Conservation (phyloP, 1,284 basidiomycete genomes). For the Xerocomus nothofagi region DNA sequence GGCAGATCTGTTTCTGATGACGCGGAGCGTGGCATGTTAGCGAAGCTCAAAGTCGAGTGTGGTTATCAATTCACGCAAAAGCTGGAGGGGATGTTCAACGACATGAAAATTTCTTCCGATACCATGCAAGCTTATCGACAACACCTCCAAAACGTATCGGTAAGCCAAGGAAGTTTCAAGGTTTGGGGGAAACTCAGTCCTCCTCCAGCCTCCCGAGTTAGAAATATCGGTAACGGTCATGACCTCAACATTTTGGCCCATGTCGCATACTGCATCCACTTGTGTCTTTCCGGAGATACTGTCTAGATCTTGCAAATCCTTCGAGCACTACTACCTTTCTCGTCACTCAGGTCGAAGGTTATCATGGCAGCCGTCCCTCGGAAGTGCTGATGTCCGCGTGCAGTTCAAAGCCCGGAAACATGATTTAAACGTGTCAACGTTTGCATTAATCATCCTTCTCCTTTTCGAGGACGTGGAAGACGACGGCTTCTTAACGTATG, state of each 20-base stretch:
- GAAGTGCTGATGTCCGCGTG: slow-evolving; percentile 88
- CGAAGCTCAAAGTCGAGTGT: slow-evolving; percentile 96
- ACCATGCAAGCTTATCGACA: slow-evolving; percentile 75
- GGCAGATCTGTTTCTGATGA: slow-evolving; percentile 93
- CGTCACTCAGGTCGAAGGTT: slow-evolving; percentile 89
- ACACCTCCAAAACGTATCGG: slow-evolving; percentile 56
- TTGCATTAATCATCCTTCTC: slow-evolving; percentile 85
- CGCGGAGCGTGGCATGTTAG: slow-evolving; percentile 96
- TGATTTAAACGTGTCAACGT: slow-evolving; percentile 93
- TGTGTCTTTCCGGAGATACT: slow-evolving; percentile 73
- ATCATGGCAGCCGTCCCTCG: slow-evolving; percentile 93
- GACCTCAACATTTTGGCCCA: slow-evolving; percentile 94
- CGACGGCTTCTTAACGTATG: slow-evolving; percentile 71
- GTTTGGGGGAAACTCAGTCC: slow-evolving; percentile 10
- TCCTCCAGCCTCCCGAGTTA: slow-evolving; percentile 60
- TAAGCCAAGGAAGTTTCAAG: slow-evolving; percentile 32
- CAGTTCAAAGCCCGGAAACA: slow-evolving; percentile 80
- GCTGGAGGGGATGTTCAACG: slow-evolving; percentile 98
- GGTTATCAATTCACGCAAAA: slow-evolving; percentile 98
- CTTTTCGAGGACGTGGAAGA: slow-evolving; percentile 79
- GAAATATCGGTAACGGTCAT: slow-evolving; percentile 87
- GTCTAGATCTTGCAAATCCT: slow-evolving; percentile 67
- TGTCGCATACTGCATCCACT: slow-evolving; percentile 57
- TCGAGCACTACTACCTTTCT: slow-evolving; percentile 88
- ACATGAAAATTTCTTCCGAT: slow-evolving; percentile 91